Evolutionary conservation across 179 eudicot species (phyloP).

Genomic region (Sideroxylon spinosum): DNA sequence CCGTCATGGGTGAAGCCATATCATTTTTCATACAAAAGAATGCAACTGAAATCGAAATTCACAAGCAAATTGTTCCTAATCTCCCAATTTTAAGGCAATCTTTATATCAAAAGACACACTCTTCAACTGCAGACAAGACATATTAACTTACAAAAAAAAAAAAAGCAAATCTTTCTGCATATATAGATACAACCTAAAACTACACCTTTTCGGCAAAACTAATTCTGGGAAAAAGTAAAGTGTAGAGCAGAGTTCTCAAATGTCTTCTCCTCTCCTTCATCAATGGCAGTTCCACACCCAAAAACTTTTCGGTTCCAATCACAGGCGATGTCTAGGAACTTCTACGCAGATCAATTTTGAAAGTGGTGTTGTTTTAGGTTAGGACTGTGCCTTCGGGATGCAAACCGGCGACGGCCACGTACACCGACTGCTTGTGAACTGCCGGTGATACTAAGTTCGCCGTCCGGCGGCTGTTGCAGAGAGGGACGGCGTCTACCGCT

Average conservation of each 20-base stretch:
- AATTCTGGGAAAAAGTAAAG: not conserved
- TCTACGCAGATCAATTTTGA: too few species aligned
- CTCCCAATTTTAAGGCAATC: not conserved
- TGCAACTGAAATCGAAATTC: not conserved
- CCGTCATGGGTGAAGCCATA: too few species aligned
- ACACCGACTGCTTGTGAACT: slow-evolving; percentile 65
- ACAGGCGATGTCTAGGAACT: slow-evolving; percentile 46
- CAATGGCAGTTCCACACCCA: slow-evolving; percentile 84
- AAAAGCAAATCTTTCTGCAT: not conserved
- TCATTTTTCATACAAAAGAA: not conserved
- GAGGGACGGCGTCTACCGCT: slow-evolving; percentile 75
- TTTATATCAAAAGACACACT: not conserved
- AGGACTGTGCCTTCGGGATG: slow-evolving; percentile 64
- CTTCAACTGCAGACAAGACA: not conserved
- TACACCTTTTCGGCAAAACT: not conserved
- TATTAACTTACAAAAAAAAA: not conserved
- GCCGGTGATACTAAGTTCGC: slow-evolving; percentile 80
- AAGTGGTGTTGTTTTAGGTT: slow-evolving; percentile 71
- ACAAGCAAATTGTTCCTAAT: not conserved
- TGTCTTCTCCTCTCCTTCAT: slow-evolving; percentile 79
- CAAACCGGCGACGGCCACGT: slow-evolving; percentile 45
- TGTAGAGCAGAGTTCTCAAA: slow-evolving; percentile 73
- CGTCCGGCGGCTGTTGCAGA: slow-evolving; percentile 63
- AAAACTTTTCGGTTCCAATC: slow-evolving; percentile 93
- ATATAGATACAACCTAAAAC: slow-evolving; percentile 1